Evolutionary conservation across 148 eudicot species (phyloP).

Genomic region (Polygonum maritimum): DNA sequence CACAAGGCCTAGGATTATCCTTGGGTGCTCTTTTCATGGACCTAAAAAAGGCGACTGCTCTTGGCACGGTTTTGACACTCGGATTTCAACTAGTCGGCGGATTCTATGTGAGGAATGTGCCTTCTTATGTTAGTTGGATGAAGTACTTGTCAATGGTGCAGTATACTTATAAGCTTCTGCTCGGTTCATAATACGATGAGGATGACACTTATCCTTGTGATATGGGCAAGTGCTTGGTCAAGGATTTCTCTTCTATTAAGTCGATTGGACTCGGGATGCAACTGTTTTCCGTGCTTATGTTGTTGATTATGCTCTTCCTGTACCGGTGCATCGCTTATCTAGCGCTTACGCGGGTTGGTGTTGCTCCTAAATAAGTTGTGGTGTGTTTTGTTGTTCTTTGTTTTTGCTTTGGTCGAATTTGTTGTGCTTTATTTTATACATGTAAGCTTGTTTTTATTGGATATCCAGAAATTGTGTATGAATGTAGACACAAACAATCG

Average conservation of each 20-base stretch:
- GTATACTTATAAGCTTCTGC: conserved; percentile 51
- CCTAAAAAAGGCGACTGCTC: conserved; percentile 43
- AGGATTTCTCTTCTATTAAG: conserved; percentile 45
- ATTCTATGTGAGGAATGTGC: conserved; percentile 68
- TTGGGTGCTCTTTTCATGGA: conserved; percentile 70
- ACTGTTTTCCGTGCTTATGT: conserved; percentile 24
- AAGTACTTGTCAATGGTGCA: conserved; percentile 44
- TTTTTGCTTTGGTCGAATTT: not conserved
- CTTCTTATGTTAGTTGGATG: conserved; percentile 61
- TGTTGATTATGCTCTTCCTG: conserved; percentile 45
- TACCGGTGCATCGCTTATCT: conserved; percentile 61
- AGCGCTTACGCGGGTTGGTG: conserved; percentile 79
- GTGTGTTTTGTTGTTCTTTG: not conserved
- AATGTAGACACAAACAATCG: too few species aligned
- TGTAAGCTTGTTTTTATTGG: not conserved
- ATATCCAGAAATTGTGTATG: not conserved
- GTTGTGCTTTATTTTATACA: not conserved
- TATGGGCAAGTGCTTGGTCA: conserved; percentile 32
- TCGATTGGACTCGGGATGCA: conserved; percentile 38
- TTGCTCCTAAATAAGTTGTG: conserved; percentile 8
- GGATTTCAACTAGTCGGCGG: conserved; percentile 54
- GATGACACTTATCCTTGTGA: conserved; percentile 51
- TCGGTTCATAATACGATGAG: conserved; percentile 50
- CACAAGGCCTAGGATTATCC: conserved; percentile 83
- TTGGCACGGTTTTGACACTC: conserved; percentile 64